Percentiles rank a stretch among this genome's conserved stretches.
Conservation (phyloP, 1,284 basidiomycete species). For the Apiotrichum porosum region DNA sequence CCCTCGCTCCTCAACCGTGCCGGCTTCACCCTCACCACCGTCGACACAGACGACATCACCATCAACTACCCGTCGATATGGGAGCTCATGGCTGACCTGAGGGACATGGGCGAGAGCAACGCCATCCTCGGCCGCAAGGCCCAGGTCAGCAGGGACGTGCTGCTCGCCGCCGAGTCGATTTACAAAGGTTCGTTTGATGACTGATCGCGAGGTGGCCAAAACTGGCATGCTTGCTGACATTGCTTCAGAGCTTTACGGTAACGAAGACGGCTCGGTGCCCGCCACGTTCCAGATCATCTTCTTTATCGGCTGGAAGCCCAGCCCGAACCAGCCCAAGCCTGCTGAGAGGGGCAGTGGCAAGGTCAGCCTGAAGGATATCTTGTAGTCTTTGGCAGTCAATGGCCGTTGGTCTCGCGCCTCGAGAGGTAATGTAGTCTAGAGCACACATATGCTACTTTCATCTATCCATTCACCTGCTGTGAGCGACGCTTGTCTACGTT, state of each 20-base stretch:
- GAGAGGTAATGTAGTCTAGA: too few relatives aligned
- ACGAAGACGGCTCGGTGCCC: conserved; percentile 75
- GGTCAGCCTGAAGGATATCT: conserved; percentile 72
- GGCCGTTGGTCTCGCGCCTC: too few relatives aligned
- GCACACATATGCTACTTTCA: too few relatives aligned
- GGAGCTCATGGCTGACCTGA: conserved; percentile 89
- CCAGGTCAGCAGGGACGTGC: conserved; percentile 72
- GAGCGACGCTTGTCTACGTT: too few relatives aligned
- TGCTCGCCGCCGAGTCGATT: conserved; percentile 85
- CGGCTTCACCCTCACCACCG: conserved; percentile 88
- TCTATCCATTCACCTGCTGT: too few relatives aligned
- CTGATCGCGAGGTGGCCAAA: too few relatives aligned
- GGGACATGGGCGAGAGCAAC: conserved; percentile 95
- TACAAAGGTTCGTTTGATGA: conserved; percentile 65
- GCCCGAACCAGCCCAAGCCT: conserved; percentile 75
- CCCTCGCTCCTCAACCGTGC: conserved; percentile 87
- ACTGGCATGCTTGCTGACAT: conserved; percentile 1
- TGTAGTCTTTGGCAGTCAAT: too few relatives aligned
- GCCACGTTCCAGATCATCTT: conserved; percentile 97
- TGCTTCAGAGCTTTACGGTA: conserved; percentile 76
- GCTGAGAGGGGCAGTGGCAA: conserved; percentile 78
- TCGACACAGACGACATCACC: conserved; percentile 90
- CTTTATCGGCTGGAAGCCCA: conserved; percentile 99
- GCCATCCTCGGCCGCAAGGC: conserved; percentile 73
- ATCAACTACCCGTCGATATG: conserved; percentile 92